Percentiles rank a stretch among this genome's conserved stretches.
phyloP scores from a whole-genome alignment of 2,329 filamentous ascomycete genomes.

The Colletotrichum siamense region DNA sequence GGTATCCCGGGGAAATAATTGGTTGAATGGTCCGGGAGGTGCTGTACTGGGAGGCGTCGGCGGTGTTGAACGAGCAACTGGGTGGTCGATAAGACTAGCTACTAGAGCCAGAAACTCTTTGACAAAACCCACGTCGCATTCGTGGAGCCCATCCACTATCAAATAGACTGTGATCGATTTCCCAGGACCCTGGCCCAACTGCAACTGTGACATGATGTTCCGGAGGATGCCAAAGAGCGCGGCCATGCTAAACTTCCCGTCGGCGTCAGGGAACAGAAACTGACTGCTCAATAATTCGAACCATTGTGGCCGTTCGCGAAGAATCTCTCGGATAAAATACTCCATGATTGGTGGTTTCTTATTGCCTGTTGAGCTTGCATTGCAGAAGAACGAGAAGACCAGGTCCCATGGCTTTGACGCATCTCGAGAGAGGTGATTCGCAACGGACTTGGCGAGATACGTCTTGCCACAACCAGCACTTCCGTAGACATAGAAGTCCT shows the following conservation, averaged over 20 bases:
- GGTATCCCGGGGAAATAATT: neutral
- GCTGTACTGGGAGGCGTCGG: neutral
- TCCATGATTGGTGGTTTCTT: constrained; percentile 24
- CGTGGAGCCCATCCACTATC: constrained; percentile 27
- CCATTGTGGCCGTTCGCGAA: constrained; percentile 20
- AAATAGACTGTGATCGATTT: constrained; percentile 22
- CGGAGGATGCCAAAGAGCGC: constrained; percentile 25
- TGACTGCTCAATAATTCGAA: constrained; percentile 15
- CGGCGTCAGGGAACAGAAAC: constrained; percentile 2
- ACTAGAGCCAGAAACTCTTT: constrained; percentile 9
- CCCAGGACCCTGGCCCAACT: neutral
- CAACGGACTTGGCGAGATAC: constrained; percentile 25
- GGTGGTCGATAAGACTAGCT: neutral
- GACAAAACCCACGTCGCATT: constrained; percentile 12
- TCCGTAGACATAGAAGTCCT: constrained; percentile 20
- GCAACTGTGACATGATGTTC: constrained; percentile 1
- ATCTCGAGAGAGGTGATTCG: constrained; percentile 17
- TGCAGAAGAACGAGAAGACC: constrained; percentile 27
- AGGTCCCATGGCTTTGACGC: constrained; percentile 5
- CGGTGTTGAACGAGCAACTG: neutral
- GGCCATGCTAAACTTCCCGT: neutral
- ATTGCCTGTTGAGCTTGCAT: neutral
- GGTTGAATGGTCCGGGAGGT: neutral
- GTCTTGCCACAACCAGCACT: constrained; percentile 26
- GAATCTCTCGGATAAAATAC: constrained; percentile 24